Evolutionary conservation across 164 flowering plant genomes (phyloP).

Genomic region (Umbellularia californica): DNA sequence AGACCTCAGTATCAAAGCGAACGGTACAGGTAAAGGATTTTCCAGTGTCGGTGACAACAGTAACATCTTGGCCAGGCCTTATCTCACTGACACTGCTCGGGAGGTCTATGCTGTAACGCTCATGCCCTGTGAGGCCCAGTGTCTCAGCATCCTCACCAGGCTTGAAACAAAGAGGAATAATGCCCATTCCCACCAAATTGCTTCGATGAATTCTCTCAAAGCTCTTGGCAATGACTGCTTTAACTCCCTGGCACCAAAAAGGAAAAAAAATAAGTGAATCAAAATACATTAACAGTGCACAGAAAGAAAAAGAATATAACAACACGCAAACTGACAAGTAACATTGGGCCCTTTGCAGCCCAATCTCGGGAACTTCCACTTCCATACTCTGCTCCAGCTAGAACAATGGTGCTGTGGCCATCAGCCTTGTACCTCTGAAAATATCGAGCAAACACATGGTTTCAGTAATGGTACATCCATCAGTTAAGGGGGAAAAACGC

Average conservation of each 20-base stretch:
- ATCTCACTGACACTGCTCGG: constrained; percentile 30
- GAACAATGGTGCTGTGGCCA: constrained; percentile 52
- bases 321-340: constrained; percentile 35
- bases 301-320: background rate
- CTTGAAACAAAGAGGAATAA: constrained; percentile 44
- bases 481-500: too few species aligned
- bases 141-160: constrained; percentile 42
- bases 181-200: constrained; percentile 45
- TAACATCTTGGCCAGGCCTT: constrained; percentile 41
- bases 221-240: constrained; percentile 46
- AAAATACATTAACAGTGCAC: background rate
- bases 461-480: background rate
- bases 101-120: constrained; percentile 34
- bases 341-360: constrained; percentile 87
- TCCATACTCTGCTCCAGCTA: constrained; percentile 81
- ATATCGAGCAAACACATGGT: constrained; percentile 2
- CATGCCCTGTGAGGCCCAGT: constrained; percentile 38
- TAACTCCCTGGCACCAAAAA: constrained; percentile 30
- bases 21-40: constrained; percentile 37
- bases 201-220: constrained; percentile 46
- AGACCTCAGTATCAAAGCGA: constrained; percentile 48
- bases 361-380: constrained; percentile 87
- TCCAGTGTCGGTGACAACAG: constrained; percentile 33
- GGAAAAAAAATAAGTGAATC: background rate
- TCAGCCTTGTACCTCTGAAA: constrained; percentile 60